A percentile compares a stretch with the other conserved stretches of the same genome.
phyloP scores from a whole-genome alignment of 2,329 filamentous ascomycete species.

The Atkinsonella texensis region DNA sequence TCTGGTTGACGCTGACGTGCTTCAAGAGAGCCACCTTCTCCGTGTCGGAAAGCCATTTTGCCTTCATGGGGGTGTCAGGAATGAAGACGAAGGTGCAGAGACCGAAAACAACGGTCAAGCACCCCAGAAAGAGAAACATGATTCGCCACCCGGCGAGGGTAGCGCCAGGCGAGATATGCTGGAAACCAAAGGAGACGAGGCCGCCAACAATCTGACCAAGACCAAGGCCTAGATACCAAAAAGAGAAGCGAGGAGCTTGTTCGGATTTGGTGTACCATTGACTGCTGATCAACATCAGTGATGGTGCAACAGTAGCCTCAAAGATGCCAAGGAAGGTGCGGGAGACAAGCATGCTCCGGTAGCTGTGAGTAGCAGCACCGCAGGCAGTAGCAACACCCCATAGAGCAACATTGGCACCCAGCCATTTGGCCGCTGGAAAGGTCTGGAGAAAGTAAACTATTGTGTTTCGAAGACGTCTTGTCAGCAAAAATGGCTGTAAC shows the following conservation, averaged over 20 bases:
- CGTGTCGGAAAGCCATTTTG: conserved; percentile 31
- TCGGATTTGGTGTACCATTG: conserved; percentile 52
- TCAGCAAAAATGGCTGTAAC: not conserved
- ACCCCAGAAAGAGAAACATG: conserved; percentile 59
- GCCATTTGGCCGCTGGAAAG: conserved; percentile 48
- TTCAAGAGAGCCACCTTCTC: conserved; percentile 38
- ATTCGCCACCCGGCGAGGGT: conserved; percentile 53
- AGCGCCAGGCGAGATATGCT: conserved; percentile 39
- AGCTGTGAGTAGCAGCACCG: conserved; percentile 41
- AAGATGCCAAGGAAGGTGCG: conserved; percentile 49
- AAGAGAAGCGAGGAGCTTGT: conserved; percentile 44
- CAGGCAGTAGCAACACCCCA: conserved; percentile 47
- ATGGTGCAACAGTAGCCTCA: conserved; percentile 47
- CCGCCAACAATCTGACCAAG: conserved; percentile 50
- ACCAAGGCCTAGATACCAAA: conserved; percentile 51
- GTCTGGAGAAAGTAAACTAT: conserved; percentile 46
- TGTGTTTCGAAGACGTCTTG: not conserved
- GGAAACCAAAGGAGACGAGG: conserved; percentile 50
- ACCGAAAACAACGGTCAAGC: conserved; percentile 24
- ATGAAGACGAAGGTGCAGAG: conserved; percentile 21
- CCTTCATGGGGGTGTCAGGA: conserved; percentile 34
- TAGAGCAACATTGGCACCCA: conserved; percentile 44
- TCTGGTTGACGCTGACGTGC: conserved; percentile 45
- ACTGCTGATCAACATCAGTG: conserved; percentile 47
- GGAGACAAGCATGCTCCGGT: conserved; percentile 39